Evolutionary conservation across 202 grass and related monocot species (phyloP).

Genomic region (Musa balbisiana): DNA sequence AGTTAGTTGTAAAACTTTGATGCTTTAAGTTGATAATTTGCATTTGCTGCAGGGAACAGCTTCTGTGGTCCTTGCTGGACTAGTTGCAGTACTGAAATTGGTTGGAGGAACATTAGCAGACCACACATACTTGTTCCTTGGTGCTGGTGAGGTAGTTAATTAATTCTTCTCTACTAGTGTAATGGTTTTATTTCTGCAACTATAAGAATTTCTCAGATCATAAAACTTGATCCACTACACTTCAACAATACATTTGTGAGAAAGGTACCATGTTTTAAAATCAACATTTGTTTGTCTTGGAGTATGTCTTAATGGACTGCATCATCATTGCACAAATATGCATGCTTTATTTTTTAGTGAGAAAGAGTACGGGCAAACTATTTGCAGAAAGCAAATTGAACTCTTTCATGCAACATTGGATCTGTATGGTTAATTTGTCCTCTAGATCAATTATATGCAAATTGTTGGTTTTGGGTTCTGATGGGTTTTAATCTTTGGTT

Average conservation of each 20-base stretch:
- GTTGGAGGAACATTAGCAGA: conserved; percentile 16
- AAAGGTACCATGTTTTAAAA: neutral
- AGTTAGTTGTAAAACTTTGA: neutral
- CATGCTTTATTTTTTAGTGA: neutral
- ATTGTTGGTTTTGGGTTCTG: neutral
- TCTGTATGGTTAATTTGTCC: neutral
- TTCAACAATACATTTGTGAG: neutral
- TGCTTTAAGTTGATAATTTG: neutral
- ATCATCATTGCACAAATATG: too few relatives aligned
- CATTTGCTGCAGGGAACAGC: conserved; percentile 1
- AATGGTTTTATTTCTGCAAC: neutral
- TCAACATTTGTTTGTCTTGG: too few relatives aligned
- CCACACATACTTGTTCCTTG: conserved; percentile 7
- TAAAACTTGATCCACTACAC: neutral
- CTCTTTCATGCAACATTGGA: neutral
- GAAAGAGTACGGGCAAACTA: neutral
- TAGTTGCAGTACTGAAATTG: neutral
- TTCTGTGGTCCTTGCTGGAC: conserved; percentile 15
- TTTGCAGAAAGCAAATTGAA: neutral
- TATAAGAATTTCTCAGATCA: neutral
- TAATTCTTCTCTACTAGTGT: neutral
- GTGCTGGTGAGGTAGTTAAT: conserved; percentile 9
- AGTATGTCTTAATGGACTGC: neutral
- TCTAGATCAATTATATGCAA: neutral
- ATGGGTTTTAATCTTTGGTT: neutral